Base-by-base conservation (phyloP, 352 stramenopile species). In the Phytopythium delawarense region DNA sequence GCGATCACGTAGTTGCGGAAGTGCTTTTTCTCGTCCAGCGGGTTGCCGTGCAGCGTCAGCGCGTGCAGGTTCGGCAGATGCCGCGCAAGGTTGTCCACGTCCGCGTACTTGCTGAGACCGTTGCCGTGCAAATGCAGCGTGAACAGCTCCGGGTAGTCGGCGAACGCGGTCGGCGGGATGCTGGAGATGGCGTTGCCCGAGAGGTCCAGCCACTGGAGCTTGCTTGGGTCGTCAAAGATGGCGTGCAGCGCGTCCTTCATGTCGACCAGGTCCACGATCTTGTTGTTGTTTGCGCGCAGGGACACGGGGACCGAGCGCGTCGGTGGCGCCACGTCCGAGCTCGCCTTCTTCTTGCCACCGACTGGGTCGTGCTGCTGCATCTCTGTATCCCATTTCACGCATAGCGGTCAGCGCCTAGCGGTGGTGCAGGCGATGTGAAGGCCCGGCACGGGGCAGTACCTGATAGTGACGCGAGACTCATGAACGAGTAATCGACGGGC, bases 1-100 rank as follows among this genome's bases (percentile, higher is more conserved):
- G 81, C 74, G 45, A 96, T 78, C 20, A 91, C 78, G 66, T 92
- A 96, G 68, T 86, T 94, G 25, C 77, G 72, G 63, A 94, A 96
- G 62, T 94, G 81, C 59, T 94, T 96, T 70, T 92, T 94, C 62
- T 94, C 82, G 44, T 90, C 87, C 7, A 96, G 28, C 6, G 87
- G 86, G 61, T 96, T 96, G 16, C 88, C 87, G 64, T 92, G 86
- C 30, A 95, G 60, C 12, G 84, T 86, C 32, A 96, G 66, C 20
- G 81, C 69, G 46, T 84, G 78, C n/a, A 94, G 64, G 2, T 64
- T 65, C 16, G 81, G 76, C 4, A 94, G 57, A 18, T 70, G 75
- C 44, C 55, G 61, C 0, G 75, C 74, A 5, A 91, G 34, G 21
- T 71, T 65, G 44, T 91, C 81, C 44, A 91, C 71, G 59, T 93